phyloP scores from a whole-genome alignment of 2,329 filamentous ascomycete genomes.

The Colletotrichum tamarilloi region DNA sequence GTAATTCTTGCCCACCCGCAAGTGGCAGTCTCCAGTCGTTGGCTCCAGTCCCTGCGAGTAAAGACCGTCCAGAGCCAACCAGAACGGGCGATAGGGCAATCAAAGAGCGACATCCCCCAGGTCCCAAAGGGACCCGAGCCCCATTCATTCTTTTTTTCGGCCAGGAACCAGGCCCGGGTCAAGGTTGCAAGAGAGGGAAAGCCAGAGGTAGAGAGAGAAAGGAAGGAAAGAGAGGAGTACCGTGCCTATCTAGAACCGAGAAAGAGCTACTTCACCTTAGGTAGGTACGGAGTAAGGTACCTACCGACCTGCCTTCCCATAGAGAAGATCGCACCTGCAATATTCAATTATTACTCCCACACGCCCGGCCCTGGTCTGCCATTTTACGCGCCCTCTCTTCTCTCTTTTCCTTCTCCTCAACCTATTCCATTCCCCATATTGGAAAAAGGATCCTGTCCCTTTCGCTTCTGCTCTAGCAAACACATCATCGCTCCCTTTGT shows the following conservation, averaged over 20 bases:
- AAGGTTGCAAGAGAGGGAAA: background rate
- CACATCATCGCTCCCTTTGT: conserved; percentile 21
- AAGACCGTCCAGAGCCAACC: conserved; percentile 8
- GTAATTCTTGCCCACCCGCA: background rate
- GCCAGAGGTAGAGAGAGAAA: background rate
- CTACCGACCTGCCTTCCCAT: too few species aligned
- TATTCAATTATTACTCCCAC: conserved; percentile 19
- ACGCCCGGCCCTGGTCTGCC: background rate
- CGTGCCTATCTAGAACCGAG: background rate
- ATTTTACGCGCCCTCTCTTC: background rate
- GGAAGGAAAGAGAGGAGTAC: background rate
- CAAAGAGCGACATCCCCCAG: conserved; percentile 36
- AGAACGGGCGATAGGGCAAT: conserved; percentile 27
- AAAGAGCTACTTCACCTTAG: background rate
- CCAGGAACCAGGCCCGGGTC: background rate
- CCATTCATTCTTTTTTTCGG: conserved; percentile 9
- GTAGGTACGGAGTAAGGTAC: too few species aligned
- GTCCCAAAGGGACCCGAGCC: conserved; percentile 11
- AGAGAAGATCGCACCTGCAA: conserved; percentile 16
- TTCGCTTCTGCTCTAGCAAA: background rate
- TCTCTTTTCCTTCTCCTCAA: conserved; percentile 10
- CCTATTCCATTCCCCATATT: conserved; percentile 16
- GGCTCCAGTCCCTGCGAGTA: conserved; percentile 22
- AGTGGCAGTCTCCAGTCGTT: conserved; percentile 27
- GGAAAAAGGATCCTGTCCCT: conserved; percentile 18